Conservation (phyloP, 2,329 filamentous ascomycete species). For the Byssoonygena ceratinophila region DNA sequence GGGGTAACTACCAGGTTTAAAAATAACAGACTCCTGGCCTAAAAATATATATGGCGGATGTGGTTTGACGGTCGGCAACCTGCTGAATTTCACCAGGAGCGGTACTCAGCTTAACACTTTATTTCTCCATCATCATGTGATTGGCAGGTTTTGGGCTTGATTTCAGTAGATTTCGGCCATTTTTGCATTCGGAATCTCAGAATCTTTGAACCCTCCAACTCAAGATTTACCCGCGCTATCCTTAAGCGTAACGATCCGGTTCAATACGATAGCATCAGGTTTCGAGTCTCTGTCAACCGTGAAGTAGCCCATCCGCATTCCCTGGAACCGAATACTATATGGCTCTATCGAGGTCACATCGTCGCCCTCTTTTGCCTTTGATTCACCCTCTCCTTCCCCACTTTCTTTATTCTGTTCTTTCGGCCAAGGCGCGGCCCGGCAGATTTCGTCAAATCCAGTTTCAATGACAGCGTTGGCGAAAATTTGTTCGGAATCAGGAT, state of each 20-base stretch:
- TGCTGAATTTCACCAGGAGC: too few relatives aligned
- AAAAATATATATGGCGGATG: too few relatives aligned
- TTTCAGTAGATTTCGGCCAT: too few relatives aligned
- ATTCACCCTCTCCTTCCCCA: slow-evolving; percentile 41
- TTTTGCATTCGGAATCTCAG: too few relatives aligned
- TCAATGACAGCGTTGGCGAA: slow-evolving; percentile 71
- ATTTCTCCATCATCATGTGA: too few relatives aligned
- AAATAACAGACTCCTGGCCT: too few relatives aligned
- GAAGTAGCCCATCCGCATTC: slow-evolving; percentile 78
- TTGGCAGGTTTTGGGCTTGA: too few relatives aligned
- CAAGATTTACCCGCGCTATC: slow-evolving; percentile 50
- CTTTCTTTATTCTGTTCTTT: slow-evolving; percentile 58
- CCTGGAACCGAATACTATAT: slow-evolving; percentile 81
- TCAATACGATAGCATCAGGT: slow-evolving; percentile 71
- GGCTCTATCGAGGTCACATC: slow-evolving; percentile 39
- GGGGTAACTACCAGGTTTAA: too few relatives aligned
- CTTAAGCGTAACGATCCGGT: slow-evolving; percentile 84
- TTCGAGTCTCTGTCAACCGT: slow-evolving; percentile 66
- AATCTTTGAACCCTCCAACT: neutral
- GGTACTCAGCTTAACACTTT: too few relatives aligned
- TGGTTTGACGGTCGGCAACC: too few relatives aligned
- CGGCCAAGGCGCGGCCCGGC: slow-evolving; percentile 65
- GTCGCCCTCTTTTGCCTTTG: slow-evolving; percentile 25
- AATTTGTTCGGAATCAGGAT: slow-evolving; percentile 72
- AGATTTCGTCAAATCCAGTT: slow-evolving; percentile 69